Base-by-base conservation (phyloP, 164 flowering plant genomes). In the Sextonia rubra region DNA sequence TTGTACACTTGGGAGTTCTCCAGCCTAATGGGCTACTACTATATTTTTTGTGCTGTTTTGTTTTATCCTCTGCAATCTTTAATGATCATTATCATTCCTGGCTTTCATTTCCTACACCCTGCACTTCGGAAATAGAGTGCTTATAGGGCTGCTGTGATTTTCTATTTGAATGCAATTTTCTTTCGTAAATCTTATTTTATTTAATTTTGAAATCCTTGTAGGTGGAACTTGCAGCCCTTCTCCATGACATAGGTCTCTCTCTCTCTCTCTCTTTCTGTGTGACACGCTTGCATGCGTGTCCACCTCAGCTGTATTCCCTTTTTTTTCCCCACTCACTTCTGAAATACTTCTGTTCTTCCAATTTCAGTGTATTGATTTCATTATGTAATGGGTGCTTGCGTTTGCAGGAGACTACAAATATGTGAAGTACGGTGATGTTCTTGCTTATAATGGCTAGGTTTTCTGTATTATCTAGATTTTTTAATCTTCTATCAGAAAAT, bases 161-260 rank as follows among this genome's bases (percentile, higher is more conserved):
- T 37, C 44, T 37, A 37, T 37, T 52, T 17, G 17, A 5, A 52
- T 17, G 58, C 14, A 52, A 37, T 52, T 52, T 52, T 52, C 17
- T 52, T 52, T 52, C 58, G n/a, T 52, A 15, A 15, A 52, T 15
- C 58, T 52, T 17, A 52, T 52, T 15, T 52, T 52, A 60, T 47
- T 73, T 55, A 37, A 70, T 7, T 70, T 72, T 20, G 62, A 56
- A 69, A 62, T 37, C 58, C 9, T 69, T 81, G 69, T 76, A 91
- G 97, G 90, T 93, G 15, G 98, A 91, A 84, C 91, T 92, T 74
- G 91, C 97, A 74, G 98, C 98, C 47, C 97, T 92, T 82, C 87
- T 92, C 56, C 97, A 94, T 80, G 98, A 94, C 72, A 87, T 94
- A 77, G 94, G 97, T 91, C 47, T 24, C 49, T 27, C n/a, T 26